Evolutionary conservation across 192 early-diverging fungal species (phyloP).

Genomic region (Entomortierella lignicola): DNA sequence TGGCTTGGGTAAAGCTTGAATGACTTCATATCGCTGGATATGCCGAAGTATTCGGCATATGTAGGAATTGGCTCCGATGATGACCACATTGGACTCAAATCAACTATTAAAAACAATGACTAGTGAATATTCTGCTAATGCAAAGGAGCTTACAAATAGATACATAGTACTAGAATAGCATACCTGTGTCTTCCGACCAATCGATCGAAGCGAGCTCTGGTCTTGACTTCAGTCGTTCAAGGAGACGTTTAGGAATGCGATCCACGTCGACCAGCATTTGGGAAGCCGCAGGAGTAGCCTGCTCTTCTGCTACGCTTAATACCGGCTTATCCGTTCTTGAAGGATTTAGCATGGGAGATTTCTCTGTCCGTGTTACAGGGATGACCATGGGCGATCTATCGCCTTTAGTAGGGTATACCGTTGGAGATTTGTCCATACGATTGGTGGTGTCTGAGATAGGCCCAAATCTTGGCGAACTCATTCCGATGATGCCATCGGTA

Average conservation of each 20-base stretch:
- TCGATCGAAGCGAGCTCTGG: slow-evolving; percentile 34
- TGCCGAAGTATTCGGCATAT: slow-evolving; percentile 42
- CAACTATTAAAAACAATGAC: slow-evolving; percentile 22
- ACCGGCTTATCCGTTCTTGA: slow-evolving; percentile 15
- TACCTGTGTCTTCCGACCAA: slow-evolving; percentile 44
- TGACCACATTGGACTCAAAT: slow-evolving; percentile 31
- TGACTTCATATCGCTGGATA: slow-evolving; percentile 22
- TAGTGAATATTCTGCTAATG: too few species aligned
- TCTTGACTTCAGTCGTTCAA: slow-evolving; percentile 22
- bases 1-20: slow-evolving; percentile 18
- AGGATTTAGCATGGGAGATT: slow-evolving; percentile 25
- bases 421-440: slow-evolving; percentile 11
- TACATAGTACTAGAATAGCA: background rate
- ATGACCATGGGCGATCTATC: slow-evolving; percentile 16
- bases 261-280: slow-evolving; percentile 40
- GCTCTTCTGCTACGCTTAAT: background rate
- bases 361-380: slow-evolving; percentile 4
- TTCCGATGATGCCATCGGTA: slow-evolving; percentile 6
- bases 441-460: background rate
- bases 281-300: background rate
- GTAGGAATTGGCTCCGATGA: slow-evolving; percentile 24
- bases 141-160: background rate
- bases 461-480: slow-evolving; percentile 28
- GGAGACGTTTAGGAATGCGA: slow-evolving; percentile 38
- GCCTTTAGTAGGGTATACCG: slow-evolving; percentile 5